Evolutionary conservation across 2,329 filamentous ascomycete species (phyloP).

Genomic region (Aspergillus alliaceus): DNA sequence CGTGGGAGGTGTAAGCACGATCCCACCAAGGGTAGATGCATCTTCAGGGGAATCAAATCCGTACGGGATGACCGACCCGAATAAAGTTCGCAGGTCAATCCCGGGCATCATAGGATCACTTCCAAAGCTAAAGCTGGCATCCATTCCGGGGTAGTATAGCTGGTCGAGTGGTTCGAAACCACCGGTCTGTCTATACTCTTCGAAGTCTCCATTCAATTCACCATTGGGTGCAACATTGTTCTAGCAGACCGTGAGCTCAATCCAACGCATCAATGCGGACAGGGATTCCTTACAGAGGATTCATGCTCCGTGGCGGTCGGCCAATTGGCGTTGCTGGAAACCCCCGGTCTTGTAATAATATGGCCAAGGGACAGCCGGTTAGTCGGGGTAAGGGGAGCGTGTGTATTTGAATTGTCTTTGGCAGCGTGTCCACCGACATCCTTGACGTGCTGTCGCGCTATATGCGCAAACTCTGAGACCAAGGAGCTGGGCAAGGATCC

Average conservation of each 20-base stretch:
- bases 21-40: not conserved
- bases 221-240: too few relatives aligned
- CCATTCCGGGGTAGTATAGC: not conserved
- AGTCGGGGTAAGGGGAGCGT: not conserved
- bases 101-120: not conserved
- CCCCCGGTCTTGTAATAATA: not conserved
- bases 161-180: not conserved
- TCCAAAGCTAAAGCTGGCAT: not conserved
- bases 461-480: slow-evolving; percentile 42
- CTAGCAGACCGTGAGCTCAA: not conserved
- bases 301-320: not conserved
- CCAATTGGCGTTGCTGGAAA: too few relatives aligned
- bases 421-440: not conserved
- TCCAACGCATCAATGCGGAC: not conserved
- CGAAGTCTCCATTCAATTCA: not conserved
- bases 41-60: not conserved
- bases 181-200: too few relatives aligned
- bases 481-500: slow-evolving; percentile 39
- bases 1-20: not conserved
- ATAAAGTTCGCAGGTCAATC: slow-evolving; percentile 1
- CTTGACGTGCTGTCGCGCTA: slow-evolving; percentile 43
- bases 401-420: not conserved
- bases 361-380: not conserved
- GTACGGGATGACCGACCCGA: not conserved
- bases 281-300: not conserved